Base-by-base conservation (phyloP, 768 basidiomycete genomes). In the Pleurotus tuoliensis region DNA sequence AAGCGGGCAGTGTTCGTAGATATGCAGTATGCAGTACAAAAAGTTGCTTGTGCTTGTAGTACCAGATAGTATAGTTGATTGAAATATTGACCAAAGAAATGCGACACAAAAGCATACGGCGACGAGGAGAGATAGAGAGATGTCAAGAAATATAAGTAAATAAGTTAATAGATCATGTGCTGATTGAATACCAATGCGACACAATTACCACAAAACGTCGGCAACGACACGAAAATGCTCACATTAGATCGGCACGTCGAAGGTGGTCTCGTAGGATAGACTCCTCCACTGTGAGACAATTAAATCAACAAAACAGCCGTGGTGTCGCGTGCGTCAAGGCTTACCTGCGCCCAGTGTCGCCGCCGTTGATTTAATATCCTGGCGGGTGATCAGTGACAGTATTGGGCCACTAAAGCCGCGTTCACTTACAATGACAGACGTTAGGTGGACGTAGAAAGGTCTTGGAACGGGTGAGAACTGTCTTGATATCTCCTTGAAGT, bases 281-380 rank as follows among this genome's bases (percentile, higher is more conserved):
- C 27, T 56, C 56, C 24, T 56, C 56, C 5, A 56, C 56, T 56
- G 24, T 56, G 30, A 9, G 9, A 9, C 22, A 40, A 16, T 5
- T 13, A 22, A 13, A n/a, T 16, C 16, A 25, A 20, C 38, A 24
- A 39, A 8, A 16, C 30, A 34, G 0, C 30, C 30, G 30, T 34
- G 30, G 9, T 34, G 30, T 11, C 30, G 60, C 67, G 88, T 71
- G 34, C 65, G 61, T 48, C 60, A 20, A 61, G 41, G 66, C 82
- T 68, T 63, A 86, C 87, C 87, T 62, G 84, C 81, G 34, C 78
- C 79, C 41, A 92, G 70, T 2, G 90, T 92, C 20, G 80, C 76
- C 24, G 87, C 88, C 2, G 90, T 92, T 5, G 87, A 82, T 60
- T 81, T 77, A 1, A 87, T 90, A 61, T 92, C 88, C 89, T 91